Evolutionary conservation across 2,329 filamentous ascomycete genomes (phyloP).

Genomic region (Botrytis deweyae): DNA sequence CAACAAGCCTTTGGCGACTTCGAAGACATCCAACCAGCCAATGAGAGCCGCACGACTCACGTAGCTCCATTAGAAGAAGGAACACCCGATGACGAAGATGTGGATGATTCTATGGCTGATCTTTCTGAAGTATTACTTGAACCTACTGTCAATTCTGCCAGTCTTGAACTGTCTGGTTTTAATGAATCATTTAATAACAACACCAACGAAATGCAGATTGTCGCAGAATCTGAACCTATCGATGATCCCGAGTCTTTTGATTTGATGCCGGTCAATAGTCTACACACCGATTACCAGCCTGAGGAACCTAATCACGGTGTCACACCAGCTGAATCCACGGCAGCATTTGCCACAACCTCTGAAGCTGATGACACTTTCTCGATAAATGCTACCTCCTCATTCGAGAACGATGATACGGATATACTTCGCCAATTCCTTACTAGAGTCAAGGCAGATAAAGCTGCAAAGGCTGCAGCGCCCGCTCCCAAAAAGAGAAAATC

Average conservation of each 20-base stretch:
- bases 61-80: constrained; percentile 4
- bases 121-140: constrained; percentile 14
- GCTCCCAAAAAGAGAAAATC: constrained; percentile 35
- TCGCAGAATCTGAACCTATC: constrained; percentile 8
- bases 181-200: neutral
- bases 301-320: neutral
- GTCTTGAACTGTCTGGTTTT: neutral
- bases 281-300: neutral
- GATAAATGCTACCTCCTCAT: constrained; percentile 15
- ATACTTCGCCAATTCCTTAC: constrained; percentile 42
- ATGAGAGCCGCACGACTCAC: neutral
- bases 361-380: constrained; percentile 25
- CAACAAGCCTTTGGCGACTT: neutral
- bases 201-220: neutral
- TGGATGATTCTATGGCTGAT: constrained; percentile 12
- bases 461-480: constrained; percentile 35
- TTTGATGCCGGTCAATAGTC: constrained; percentile 21
- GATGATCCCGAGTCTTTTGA: constrained; percentile 26
- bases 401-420: constrained; percentile 40
- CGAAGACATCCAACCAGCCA: neutral
- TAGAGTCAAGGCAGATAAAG: constrained; percentile 41
- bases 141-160: constrained; percentile 9
- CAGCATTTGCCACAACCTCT: constrained; percentile 24
- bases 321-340: constrained; percentile 19
- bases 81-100: constrained; percentile 5